Conservation (phyloP, 169 alveolate genomes). For the Cytauxzoon felis region DNA sequence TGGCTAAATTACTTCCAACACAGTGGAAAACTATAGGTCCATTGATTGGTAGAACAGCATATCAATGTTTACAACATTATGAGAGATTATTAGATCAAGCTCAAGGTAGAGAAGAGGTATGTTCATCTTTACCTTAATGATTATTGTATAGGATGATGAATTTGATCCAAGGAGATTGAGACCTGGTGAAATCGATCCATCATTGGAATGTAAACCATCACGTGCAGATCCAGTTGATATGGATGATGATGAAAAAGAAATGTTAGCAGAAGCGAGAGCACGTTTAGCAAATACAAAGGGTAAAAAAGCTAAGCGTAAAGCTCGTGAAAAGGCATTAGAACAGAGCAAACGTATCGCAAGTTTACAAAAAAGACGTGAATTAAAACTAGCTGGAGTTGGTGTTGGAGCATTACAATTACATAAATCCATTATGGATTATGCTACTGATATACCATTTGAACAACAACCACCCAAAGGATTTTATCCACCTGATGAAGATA, state of each 20-base stretch:
- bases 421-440: constrained; percentile 91
- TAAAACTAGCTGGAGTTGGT: constrained; percentile 97
- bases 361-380: constrained; percentile 95
- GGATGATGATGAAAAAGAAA: constrained; percentile 99
- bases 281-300: constrained; percentile 99
- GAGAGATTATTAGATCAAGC: constrained; percentile 97
- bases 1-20: constrained; percentile 98
- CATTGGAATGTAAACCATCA: constrained; percentile 99
- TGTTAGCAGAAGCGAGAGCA: constrained; percentile 98
- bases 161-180: constrained; percentile 93
- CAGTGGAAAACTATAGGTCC: constrained; percentile 99
- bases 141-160: constrained; percentile 47
- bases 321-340: constrained; percentile 95
- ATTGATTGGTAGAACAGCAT: constrained; percentile 98
- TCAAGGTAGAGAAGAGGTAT: constrained; percentile 86
- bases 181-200: constrained; percentile 99
- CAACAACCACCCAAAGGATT: constrained; percentile 92
- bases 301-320: constrained; percentile 99
- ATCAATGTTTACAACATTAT: constrained; percentile 98
- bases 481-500: constrained; percentile 82
- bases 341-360: constrained; percentile 95
- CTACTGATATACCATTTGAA: constrained; percentile 92
- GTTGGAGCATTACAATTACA: constrained; percentile 77
- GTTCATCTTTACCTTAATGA: background rate
- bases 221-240: constrained; percentile 95